A percentile compares a stretch with the other conserved stretches of the same genome.
phyloP scores from a whole-genome alignment of 768 basidiomycete genomes.

The Pisolithus microcarpus region DNA sequence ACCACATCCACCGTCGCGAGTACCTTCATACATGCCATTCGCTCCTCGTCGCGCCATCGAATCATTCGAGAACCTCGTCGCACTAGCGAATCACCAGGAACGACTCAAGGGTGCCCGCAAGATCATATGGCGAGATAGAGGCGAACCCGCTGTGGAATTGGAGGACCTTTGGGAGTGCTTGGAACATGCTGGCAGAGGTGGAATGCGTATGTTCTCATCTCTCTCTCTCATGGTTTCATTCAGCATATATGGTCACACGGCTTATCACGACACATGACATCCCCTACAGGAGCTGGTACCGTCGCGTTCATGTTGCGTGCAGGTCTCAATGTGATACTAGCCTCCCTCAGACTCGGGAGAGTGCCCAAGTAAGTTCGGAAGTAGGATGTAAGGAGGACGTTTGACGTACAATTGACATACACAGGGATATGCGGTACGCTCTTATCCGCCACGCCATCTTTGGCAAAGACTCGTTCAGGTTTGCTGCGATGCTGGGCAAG shows the following conservation, averaged over 20 bases:
- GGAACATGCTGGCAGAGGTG: conserved; percentile 64
- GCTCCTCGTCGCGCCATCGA: conserved; percentile 53
- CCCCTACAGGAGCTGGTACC: conserved; percentile 59
- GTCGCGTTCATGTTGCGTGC: conserved; percentile 80
- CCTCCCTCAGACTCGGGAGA: conserved; percentile 63
- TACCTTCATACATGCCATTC: conserved; percentile 39
- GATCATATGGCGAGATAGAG: conserved; percentile 76
- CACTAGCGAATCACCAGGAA: conserved; percentile 79
- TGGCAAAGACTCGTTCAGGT: conserved; percentile 74
- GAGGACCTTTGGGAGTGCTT: conserved; percentile 57
- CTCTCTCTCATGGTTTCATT: too few relatives aligned
- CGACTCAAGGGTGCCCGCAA: conserved; percentile 63
- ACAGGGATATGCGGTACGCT: conserved; percentile 53
- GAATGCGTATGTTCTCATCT: conserved; percentile 48
- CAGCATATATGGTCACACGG: too few relatives aligned
- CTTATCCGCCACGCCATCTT: conserved; percentile 79
- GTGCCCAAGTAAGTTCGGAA: conserved; percentile 49
- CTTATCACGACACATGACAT: too few relatives aligned
- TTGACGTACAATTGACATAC: not conserved
- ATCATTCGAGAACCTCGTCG: conserved; percentile 80
- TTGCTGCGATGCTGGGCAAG: conserved; percentile 81
- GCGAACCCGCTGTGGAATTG: conserved; percentile 68
- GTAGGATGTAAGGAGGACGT: not conserved
- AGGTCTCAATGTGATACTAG: conserved; percentile 73
- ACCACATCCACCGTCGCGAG: conserved; percentile 8